Percentiles rank a stretch among this genome's conserved stretches.
These are phyloP conservation scores for Hanseniaspora occidentalis DNA, from an alignment of 805 yeast genomes.

Conservation along the genomic window DNA sequence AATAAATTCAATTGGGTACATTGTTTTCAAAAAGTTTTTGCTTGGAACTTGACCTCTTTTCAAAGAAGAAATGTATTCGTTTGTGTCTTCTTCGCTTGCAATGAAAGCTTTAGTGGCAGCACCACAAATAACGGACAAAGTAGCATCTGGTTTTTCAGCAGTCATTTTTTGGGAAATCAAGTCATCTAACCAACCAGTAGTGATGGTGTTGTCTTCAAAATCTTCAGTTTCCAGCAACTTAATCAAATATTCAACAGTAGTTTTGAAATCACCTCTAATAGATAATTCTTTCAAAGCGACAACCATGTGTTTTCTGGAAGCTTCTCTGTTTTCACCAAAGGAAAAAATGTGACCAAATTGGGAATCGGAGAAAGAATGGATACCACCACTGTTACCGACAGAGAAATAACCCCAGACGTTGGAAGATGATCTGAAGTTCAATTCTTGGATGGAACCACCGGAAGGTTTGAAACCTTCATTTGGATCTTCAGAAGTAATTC, in stretches of 20 bases:
- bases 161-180: constrained; percentile 86
- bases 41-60: constrained; percentile 94
- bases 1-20: constrained; percentile 88
- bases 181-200: constrained; percentile 99
- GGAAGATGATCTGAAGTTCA: constrained; percentile 92
- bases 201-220: constrained; percentile 89
- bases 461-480: constrained; percentile 99
- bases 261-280: constrained; percentile 96
- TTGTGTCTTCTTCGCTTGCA: constrained; percentile 55
- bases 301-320: constrained; percentile 97
- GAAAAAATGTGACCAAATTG: constrained; percentile 99
- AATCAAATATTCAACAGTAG: constrained; percentile 94
- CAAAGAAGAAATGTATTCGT: constrained; percentile 60
- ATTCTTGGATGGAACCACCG: constrained; percentile 91
- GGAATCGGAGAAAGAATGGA: constrained; percentile 95
- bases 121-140: constrained; percentile 88
- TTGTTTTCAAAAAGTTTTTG: constrained; percentile 67
- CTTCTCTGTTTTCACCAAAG: constrained; percentile 96
- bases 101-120: constrained; percentile 93
- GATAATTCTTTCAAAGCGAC: constrained; percentile 94
- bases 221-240: constrained; percentile 92
- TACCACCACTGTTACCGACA: constrained; percentile 90
- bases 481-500: constrained; percentile 98
- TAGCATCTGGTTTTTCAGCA: constrained; percentile 92
- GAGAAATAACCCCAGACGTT: constrained; percentile 99